phyloP scores from a whole-genome alignment of 352 stramenopile genomes.

The Phytopythium sindhum region DNA sequence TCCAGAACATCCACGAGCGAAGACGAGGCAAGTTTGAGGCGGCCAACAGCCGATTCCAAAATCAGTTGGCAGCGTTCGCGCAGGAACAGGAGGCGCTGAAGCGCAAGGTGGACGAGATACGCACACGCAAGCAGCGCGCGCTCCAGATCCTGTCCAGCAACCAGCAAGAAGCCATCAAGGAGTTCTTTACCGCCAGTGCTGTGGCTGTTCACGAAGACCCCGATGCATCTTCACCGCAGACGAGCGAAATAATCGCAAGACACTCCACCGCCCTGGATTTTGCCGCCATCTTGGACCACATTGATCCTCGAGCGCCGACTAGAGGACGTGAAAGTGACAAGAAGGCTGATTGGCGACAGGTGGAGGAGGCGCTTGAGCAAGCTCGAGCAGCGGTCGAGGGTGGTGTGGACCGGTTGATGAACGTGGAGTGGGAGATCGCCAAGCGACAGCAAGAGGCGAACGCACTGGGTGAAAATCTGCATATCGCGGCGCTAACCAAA shows the following conservation, averaged over 20 bases:
- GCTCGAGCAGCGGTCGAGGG: constrained; percentile 21
- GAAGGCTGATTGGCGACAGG: constrained; percentile 17
- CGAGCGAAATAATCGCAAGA: constrained; percentile 3
- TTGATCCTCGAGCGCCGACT: constrained; percentile 36
- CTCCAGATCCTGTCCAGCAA: constrained; percentile 58
- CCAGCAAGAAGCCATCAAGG: constrained; percentile 48
- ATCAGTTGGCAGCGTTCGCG: constrained; percentile 36
- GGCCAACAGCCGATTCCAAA: constrained; percentile 26
- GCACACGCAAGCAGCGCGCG: constrained; percentile 37
- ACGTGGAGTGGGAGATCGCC: constrained; percentile 22
- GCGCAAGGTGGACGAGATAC: constrained; percentile 28
- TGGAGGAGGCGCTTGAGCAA: constrained; percentile 24
- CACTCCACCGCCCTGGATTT: constrained; percentile 28
- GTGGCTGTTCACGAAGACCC: too few species aligned
- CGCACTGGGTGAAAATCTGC: constrained; percentile 5
- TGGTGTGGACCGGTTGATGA: constrained; percentile 17
- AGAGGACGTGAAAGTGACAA: constrained; percentile 21
- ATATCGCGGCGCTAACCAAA: not conserved
- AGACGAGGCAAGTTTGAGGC: constrained; percentile 30
- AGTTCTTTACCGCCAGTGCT: constrained; percentile 25
- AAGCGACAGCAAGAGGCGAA: constrained; percentile 25
- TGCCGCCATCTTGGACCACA: constrained; percentile 28
- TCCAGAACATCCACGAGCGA: constrained; percentile 33
- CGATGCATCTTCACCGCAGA: constrained; percentile 7
- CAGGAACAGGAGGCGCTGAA: constrained; percentile 31